Evolutionary conservation across 2,329 filamentous ascomycete species (phyloP).

Genomic region (Phaeoacremonium minimum): DNA sequence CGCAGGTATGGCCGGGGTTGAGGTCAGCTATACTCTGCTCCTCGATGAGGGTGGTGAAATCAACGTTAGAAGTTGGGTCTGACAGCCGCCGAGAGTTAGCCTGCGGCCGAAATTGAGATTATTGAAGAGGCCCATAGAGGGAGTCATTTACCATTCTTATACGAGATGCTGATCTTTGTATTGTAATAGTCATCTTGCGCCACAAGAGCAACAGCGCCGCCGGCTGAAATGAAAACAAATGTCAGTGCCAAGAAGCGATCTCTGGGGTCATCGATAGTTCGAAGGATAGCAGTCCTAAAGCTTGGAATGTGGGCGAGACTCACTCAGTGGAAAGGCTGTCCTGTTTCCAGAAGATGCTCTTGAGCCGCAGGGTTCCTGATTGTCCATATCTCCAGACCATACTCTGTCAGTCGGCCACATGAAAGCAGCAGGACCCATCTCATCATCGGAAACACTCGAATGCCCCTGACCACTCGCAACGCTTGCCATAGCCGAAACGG

Average conservation of each 20-base stretch:
- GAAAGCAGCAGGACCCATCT: slow-evolving; percentile 50
- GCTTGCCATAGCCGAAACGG: no score
- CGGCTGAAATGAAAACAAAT: not conserved
- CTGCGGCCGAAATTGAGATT: no score
- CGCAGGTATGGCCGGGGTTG: slow-evolving; percentile 32
- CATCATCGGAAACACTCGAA: no score
- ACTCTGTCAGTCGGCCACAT: slow-evolving; percentile 48
- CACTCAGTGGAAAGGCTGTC: slow-evolving; percentile 46
- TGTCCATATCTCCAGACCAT: slow-evolving; percentile 45
- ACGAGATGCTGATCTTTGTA: not conserved
- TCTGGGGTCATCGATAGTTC: no score
- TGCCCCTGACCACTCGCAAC: no score
- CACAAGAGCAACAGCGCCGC: not conserved
- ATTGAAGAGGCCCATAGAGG: not conserved
- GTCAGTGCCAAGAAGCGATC: not conserved
- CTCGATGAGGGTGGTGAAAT: not conserved
- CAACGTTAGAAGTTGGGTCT: not conserved
- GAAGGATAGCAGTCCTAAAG: no score
- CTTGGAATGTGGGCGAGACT: slow-evolving; percentile 12
- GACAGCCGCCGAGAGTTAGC: not conserved
- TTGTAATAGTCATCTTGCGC: not conserved
- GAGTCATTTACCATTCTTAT: not conserved
- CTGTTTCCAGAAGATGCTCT: slow-evolving; percentile 35
- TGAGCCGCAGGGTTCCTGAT: slow-evolving; percentile 47
- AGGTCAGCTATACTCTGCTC: not conserved